Evolutionary conservation across 2,329 filamentous ascomycete species (phyloP).

Genomic region (Aspergillus fructus): DNA sequence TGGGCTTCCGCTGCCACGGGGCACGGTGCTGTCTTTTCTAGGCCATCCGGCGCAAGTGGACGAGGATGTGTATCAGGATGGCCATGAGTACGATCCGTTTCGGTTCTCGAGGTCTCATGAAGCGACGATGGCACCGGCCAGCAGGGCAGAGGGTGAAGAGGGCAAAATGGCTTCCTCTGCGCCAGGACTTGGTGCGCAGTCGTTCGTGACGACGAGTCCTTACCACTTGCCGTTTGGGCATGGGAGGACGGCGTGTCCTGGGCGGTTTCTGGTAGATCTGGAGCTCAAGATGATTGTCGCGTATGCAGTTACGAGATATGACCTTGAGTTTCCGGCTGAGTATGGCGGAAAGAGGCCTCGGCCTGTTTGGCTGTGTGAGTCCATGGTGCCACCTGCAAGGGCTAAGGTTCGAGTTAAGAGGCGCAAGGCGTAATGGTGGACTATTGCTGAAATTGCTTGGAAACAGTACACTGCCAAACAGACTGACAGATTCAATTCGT

Average conservation of each 20-base stretch:
- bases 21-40: conserved; percentile 19
- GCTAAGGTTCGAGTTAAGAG: no score
- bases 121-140: neutral
- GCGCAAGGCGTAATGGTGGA: no score
- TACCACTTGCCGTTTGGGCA: conserved; percentile 8
- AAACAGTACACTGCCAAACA: no score
- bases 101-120: conserved; percentile 36
- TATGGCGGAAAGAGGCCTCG: no score
- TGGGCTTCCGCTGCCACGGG: conserved; percentile 12
- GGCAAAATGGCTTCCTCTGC: no score
- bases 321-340: conserved; percentile 12
- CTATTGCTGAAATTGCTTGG: no score
- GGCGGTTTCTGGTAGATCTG: conserved; percentile 12
- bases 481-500: no score
- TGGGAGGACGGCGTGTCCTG: conserved; percentile 4
- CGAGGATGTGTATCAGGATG: conserved; percentile 31
- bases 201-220: conserved; percentile 11
- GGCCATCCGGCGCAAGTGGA: conserved; percentile 26
- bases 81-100: conserved; percentile 43
- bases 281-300: conserved; percentile 15
- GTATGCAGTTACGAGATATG: conserved; percentile 9
- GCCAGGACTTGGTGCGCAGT: neutral
- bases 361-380: no score
- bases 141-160: no score
- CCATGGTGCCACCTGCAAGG: no score